Conservation (phyloP, 495 filamentous ascomycete species). For the Poronia punctata region DNA sequence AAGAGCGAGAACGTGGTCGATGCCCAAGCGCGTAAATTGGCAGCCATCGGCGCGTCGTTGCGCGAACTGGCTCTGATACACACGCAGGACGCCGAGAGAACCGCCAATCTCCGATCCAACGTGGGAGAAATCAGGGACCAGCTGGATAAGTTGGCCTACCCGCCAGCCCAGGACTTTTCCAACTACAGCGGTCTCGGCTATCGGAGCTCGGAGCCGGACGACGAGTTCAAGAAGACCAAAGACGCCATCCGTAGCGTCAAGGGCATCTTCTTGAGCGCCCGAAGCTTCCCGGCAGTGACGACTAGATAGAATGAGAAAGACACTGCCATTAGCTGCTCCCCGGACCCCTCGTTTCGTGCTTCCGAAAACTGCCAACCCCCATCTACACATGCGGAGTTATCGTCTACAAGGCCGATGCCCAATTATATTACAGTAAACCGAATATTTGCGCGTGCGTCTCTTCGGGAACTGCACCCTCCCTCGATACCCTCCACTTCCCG, state of each 20-base stretch:
- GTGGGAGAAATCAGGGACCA: constrained; percentile 44
- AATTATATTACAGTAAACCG: too few species aligned
- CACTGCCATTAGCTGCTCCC: neutral
- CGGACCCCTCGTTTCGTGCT: neutral
- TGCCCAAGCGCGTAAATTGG: constrained; percentile 25
- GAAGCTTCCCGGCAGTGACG: constrained; percentile 46
- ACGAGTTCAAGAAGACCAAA: constrained; percentile 71
- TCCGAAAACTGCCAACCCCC: neutral
- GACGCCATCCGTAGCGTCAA: constrained; percentile 88
- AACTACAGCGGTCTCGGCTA: constrained; percentile 32
- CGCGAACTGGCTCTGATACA: constrained; percentile 45
- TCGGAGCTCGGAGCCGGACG: constrained; percentile 52
- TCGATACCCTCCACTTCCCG: too few species aligned
- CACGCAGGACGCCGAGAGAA: constrained; percentile 29
- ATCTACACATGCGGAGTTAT: too few species aligned
- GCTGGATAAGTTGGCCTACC: constrained; percentile 35
- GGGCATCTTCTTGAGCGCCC: constrained; percentile 77
- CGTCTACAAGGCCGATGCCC: too few species aligned
- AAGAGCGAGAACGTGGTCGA: constrained; percentile 33
- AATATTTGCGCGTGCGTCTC: too few species aligned
- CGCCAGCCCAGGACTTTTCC: constrained; percentile 21
- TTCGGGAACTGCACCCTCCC: too few species aligned
- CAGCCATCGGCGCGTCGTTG: constrained; percentile 40
- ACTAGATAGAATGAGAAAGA: constrained; percentile 17
- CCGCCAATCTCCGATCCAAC: constrained; percentile 30